Evolutionary conservation across 2,329 filamentous ascomycete genomes (phyloP).

Genomic region (Ophiostoma australiae): DNA sequence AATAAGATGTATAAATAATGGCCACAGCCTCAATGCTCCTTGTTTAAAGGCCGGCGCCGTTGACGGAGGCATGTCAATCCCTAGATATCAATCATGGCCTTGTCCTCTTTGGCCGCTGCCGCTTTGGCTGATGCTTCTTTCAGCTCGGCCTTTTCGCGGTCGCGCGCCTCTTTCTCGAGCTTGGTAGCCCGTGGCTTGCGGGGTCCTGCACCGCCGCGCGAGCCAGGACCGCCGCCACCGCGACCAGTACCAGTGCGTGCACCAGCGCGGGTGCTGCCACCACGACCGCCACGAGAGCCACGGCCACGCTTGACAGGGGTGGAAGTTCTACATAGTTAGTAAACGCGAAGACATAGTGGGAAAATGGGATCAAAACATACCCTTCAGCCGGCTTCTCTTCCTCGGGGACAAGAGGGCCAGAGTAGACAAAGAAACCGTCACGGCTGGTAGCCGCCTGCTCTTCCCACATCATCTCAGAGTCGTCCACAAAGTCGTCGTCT

Average conservation of each 20-base stretch:
- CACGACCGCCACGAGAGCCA: slow-evolving; percentile 42
- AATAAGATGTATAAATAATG: too few species aligned
- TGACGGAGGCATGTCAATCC: neutral
- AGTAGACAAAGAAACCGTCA: slow-evolving; percentile 98
- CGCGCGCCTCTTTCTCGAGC: slow-evolving; percentile 69
- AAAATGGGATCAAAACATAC: slow-evolving; percentile 39
- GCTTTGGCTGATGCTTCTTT: slow-evolving; percentile 30
- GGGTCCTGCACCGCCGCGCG: slow-evolving; percentile 61
- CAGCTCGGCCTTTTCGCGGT: slow-evolving; percentile 71
- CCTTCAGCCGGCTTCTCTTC: slow-evolving; percentile 64
- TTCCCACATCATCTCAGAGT: slow-evolving; percentile 92
- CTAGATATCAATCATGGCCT: slow-evolving; percentile 26
- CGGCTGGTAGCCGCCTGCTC: slow-evolving; percentile 89
- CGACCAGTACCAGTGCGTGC: slow-evolving; percentile 24
- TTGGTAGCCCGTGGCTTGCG: slow-evolving; percentile 83
- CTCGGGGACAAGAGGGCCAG: slow-evolving; percentile 81
- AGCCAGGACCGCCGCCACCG: slow-evolving; percentile 52
- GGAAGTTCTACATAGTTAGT: slow-evolving; percentile 52
- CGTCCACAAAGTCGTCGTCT: slow-evolving; percentile 81
- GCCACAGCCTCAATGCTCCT: too few species aligned
- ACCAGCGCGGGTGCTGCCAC: slow-evolving; percentile 50
- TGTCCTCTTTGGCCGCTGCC: slow-evolving; percentile 21
- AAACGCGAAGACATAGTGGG: neutral
- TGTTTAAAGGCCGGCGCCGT: neutral
- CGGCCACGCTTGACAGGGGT: slow-evolving; percentile 66